Evolutionary conservation across 257 asterid species (phyloP).

Genomic region (Solanum bukasovii): DNA sequence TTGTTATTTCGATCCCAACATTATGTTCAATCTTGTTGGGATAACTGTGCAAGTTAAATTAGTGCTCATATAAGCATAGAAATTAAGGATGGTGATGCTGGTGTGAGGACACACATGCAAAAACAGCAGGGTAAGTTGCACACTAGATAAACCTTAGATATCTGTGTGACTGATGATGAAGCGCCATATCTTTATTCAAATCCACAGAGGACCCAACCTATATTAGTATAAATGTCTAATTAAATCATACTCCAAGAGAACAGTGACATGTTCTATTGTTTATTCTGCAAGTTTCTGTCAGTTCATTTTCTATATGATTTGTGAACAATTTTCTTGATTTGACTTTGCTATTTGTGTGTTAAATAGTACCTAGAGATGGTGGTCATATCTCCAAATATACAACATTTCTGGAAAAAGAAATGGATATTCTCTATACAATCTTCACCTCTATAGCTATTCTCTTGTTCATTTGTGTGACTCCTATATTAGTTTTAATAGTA

Average conservation of each 20-base stretch:
- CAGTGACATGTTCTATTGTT: neutral
- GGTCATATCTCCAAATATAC: neutral
- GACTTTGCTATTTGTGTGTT: neutral
- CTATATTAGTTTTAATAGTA: slow-evolving; percentile 15
- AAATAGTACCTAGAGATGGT: neutral
- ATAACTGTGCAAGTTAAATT: neutral
- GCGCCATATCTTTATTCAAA: neutral
- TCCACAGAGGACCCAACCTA: neutral
- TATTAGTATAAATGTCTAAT: neutral
- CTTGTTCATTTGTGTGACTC: slow-evolving; percentile 4
- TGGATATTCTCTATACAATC: slow-evolving; percentile 2
- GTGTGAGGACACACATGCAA: neutral
- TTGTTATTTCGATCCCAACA: too few species aligned
- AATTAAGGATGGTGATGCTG: neutral
- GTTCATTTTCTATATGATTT: neutral
- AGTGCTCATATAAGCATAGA: neutral
- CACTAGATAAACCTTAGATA: neutral
- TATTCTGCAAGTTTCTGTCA: neutral
- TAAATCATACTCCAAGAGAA: neutral
- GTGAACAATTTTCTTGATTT: neutral
- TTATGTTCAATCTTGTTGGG: too few species aligned
- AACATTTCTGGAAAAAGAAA: neutral
- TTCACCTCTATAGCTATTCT: slow-evolving; percentile 2
- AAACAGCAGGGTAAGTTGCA: neutral
- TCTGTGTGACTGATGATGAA: neutral